Evolutionary conservation across 2,329 filamentous ascomycete species (phyloP).

Genomic region (Alternaria metachromatica): DNA sequence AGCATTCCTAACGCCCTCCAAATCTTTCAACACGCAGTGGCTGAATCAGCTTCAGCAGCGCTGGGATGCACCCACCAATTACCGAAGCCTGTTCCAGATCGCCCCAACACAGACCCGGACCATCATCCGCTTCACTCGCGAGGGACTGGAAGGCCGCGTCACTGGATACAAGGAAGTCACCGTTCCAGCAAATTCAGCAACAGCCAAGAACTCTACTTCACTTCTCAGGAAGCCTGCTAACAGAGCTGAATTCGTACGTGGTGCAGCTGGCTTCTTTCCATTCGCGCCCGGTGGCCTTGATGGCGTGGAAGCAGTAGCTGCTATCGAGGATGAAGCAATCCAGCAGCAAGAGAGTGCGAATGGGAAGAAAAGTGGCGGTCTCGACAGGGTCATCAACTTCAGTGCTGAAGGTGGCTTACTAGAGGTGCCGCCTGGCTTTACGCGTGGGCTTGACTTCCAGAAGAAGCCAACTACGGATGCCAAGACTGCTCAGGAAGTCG

Average conservation of each 20-base stretch:
- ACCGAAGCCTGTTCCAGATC: constrained; percentile 83
- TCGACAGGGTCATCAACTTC: constrained; percentile 88
- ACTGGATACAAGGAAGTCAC: constrained; percentile 95
- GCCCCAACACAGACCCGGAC: constrained; percentile 92
- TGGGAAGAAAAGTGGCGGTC: constrained; percentile 55
- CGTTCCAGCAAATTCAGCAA: constrained; percentile 84
- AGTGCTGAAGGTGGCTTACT: constrained; percentile 78
- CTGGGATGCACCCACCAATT: constrained; percentile 84
- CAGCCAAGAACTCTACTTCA: constrained; percentile 94
- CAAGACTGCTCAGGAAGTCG: constrained; percentile 72
- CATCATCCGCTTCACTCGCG: constrained; percentile 89
- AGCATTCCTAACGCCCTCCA: constrained; percentile 79
- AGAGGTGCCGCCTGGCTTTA: constrained; percentile 81
- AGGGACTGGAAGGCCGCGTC: constrained; percentile 90
- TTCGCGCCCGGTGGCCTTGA: constrained; percentile 92
- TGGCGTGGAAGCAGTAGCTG: constrained; percentile 82
- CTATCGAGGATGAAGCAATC: constrained; percentile 77
- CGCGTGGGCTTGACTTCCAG: constrained; percentile 76
- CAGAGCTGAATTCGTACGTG: constrained; percentile 88
- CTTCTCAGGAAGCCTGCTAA: constrained; percentile 84
- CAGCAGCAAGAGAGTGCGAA: constrained; percentile 55
- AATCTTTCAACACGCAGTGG: constrained; percentile 82
- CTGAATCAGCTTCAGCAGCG: constrained; percentile 86
- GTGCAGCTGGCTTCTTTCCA: constrained; percentile 90
- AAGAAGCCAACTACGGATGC: constrained; percentile 64